Evolutionary conservation across 345 rosid species (phyloP).

Genomic region (Rhizophora mangle): DNA sequence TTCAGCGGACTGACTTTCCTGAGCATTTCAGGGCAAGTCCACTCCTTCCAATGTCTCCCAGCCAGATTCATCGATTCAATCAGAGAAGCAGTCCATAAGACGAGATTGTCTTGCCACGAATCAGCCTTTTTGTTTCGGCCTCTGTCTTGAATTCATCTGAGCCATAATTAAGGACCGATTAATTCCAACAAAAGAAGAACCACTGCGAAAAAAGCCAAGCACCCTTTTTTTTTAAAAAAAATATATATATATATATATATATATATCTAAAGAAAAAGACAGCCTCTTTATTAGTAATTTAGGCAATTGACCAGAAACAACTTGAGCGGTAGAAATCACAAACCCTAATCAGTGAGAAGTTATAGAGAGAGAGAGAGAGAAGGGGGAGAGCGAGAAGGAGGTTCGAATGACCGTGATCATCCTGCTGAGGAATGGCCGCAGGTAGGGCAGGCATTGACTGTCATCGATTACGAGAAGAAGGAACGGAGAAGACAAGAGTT

Average conservation of each 20-base stretch:
- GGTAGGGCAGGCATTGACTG: slow-evolving; percentile 34
- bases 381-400: neutral
- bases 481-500: slow-evolving; percentile 48
- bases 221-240: too few species aligned
- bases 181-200: neutral
- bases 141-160: slow-evolving; percentile 28
- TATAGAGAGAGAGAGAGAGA: neutral
- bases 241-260: too few species aligned
- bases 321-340: too few species aligned
- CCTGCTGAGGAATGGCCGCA: slow-evolving; percentile 24
- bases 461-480: slow-evolving; percentile 44
- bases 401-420: slow-evolving; percentile 36
- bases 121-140: slow-evolving; percentile 23
- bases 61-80: neutral
- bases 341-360: neutral
- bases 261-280: neutral
- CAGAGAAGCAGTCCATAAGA: neutral
- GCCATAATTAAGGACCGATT: slow-evolving; percentile 3
- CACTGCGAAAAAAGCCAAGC: neutral
- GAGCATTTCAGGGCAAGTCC: slow-evolving; percentile 28
- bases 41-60: slow-evolving; percentile 28
- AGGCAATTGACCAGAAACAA: too few species aligned
- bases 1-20: slow-evolving; percentile 25
- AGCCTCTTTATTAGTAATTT: neutral
- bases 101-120: slow-evolving; percentile 12